A percentile compares a stretch with the other conserved stretches of the same genome.
Evolutionary conservation across 208 protist species (phyloP).

Genomic region (Leishmania gerbilli): DNA sequence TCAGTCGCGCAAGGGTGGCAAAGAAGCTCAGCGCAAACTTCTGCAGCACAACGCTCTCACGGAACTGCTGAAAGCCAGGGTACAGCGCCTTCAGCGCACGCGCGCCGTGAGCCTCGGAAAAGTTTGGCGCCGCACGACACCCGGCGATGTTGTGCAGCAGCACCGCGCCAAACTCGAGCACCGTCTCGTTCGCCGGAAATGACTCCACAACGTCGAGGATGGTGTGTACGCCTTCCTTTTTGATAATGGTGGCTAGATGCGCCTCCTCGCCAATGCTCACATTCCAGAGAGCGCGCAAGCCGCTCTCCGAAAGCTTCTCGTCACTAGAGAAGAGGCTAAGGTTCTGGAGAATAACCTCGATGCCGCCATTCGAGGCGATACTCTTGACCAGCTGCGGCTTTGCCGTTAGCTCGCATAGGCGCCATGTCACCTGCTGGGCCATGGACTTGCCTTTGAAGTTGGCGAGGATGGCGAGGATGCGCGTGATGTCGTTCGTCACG

Average conservation of each 20-base stretch:
- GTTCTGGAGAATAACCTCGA: conserved; percentile 62
- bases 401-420: conserved; percentile 69
- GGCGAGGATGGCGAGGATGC: conserved; percentile 70
- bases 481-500: conserved; percentile 68
- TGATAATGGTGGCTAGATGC: conserved; percentile 41
- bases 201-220: conserved; percentile 66
- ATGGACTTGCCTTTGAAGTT: conserved; percentile 79
- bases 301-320: conserved; percentile 46
- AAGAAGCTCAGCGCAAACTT: conserved; percentile 87
- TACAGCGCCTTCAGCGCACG: conserved; percentile 53
- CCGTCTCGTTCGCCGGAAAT: conserved; percentile 58
- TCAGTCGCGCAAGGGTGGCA: conserved; percentile 50
- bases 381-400: conserved; percentile 49
- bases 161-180: conserved; percentile 72
- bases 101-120: conserved; percentile 38
- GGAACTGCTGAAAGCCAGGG: conserved; percentile 53
- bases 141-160: conserved; percentile 80
- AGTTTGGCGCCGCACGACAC: conserved; percentile 35
- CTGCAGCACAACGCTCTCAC: conserved; percentile 68
- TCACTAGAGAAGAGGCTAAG: conserved; percentile 61
- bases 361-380: conserved; percentile 57
- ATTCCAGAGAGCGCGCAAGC: conserved; percentile 85
- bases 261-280: conserved; percentile 65
- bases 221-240: conserved; percentile 44
- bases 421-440: conserved; percentile 53